These are phyloP conservation scores for Kwoniella mangroviensis DNA, from an alignment of 768 basidiomycete genomes.

Conservation along the genomic window DNA sequence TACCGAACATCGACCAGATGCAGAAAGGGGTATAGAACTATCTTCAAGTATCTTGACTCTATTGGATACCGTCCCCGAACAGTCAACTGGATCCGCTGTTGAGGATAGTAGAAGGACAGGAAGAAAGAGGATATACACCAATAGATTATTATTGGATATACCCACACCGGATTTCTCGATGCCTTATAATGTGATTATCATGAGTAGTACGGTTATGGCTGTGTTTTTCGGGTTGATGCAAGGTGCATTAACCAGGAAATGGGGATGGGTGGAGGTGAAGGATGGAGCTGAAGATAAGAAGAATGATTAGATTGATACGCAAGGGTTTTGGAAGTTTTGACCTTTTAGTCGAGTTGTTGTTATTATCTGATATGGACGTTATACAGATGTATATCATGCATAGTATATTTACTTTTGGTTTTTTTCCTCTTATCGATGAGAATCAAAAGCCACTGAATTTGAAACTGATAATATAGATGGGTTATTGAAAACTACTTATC, in stretches of 20 bases:
- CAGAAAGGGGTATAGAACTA: conserved; percentile 91
- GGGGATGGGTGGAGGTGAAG: conserved; percentile 62
- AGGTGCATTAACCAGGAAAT: conserved; percentile 79
- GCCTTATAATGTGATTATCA: conserved; percentile 99
- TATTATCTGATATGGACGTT: background rate
- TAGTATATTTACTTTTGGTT: no score
- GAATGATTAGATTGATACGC: background rate
- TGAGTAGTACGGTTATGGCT: conserved; percentile 82
- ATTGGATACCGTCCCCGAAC: conserved; percentile 55
- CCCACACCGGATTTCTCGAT: conserved; percentile 99
- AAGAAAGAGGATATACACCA: conserved; percentile 70
- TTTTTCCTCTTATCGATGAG: no score
- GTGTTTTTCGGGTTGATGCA: conserved; percentile 92
- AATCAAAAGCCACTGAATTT: background rate
- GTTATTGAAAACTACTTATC: background rate
- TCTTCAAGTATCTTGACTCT: conserved; percentile 71
- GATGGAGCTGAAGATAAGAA: conserved; percentile 10
- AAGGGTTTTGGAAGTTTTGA: background rate
- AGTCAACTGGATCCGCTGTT: background rate
- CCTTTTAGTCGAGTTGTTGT: background rate
- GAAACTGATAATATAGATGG: background rate
- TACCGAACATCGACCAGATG: conserved; percentile 94
- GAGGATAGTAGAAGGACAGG: background rate
- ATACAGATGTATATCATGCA: background rate
- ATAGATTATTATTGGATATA: conserved; percentile 82